Evolutionary conservation across 306 rosid species (phyloP).

Genomic region (Heteromeles arbutifolia): DNA sequence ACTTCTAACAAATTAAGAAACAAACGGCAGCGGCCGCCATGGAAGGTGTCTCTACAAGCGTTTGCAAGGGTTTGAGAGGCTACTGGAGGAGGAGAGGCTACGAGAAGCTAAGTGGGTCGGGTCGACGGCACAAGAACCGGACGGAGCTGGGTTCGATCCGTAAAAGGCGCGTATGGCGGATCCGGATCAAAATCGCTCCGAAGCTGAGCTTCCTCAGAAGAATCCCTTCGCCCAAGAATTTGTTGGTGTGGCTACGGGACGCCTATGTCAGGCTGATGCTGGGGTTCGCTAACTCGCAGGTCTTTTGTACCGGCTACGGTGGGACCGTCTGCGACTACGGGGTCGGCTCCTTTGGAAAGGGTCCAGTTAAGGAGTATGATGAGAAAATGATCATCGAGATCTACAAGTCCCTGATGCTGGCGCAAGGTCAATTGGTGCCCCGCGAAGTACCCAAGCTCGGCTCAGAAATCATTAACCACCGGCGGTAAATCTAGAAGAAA

Average conservation of each 20-base stretch:
- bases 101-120: constrained; percentile 31
- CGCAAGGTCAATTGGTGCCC: constrained; percentile 37
- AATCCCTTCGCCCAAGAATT: constrained; percentile 52
- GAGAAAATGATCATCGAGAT: constrained; percentile 59
- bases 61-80: constrained; percentile 35
- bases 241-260: constrained; percentile 66
- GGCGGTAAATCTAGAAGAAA: not conserved
- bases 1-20: not conserved
- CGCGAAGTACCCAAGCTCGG: constrained; percentile 20
- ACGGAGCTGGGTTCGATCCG: constrained; percentile 24
- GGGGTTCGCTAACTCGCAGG: constrained; percentile 54
- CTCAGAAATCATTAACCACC: constrained; percentile 16
- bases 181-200: constrained; percentile 44
- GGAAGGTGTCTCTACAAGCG: constrained; percentile 48
- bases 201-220: constrained; percentile 31
- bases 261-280: constrained; percentile 66
- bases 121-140: constrained; percentile 15
- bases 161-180: constrained; percentile 42
- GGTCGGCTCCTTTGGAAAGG: constrained; percentile 16
- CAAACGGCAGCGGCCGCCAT: constrained; percentile 5
- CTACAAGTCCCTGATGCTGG: constrained; percentile 45
- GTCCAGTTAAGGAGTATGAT: constrained; percentile 65
- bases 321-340: constrained; percentile 6
- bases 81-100: constrained; percentile 52
- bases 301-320: constrained; percentile 32